phyloP scores from a whole-genome alignment of 768 basidiomycete genomes.

The Kwoniella newhampshirensis region DNA sequence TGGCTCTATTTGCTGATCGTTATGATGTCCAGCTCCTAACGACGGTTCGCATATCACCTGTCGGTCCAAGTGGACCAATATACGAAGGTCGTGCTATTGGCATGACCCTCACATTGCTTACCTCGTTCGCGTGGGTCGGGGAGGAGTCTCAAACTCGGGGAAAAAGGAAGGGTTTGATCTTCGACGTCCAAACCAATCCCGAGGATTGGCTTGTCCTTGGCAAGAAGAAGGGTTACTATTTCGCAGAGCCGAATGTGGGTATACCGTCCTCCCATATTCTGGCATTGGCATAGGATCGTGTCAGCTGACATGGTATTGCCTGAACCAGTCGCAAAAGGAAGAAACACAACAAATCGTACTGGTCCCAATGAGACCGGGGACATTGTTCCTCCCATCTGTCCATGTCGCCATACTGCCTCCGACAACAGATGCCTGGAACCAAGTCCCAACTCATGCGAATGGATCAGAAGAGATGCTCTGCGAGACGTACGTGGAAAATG shows the following conservation, averaged over 20 bases:
- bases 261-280: background rate
- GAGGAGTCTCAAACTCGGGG: background rate
- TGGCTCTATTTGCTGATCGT: conserved; percentile 50
- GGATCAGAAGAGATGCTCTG: conserved; percentile 43
- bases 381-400: conserved; percentile 73
- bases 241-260: conserved; percentile 62
- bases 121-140: conserved; percentile 75
- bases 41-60: conserved; percentile 46
- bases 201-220: conserved; percentile 87
- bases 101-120: conserved; percentile 65
- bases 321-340: conserved; percentile 60
- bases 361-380: conserved; percentile 83
- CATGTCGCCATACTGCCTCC: conserved; percentile 60
- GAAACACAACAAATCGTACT: conserved; percentile 64
- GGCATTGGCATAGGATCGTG: background rate
- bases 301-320: background rate
- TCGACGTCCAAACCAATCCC: conserved; percentile 72
- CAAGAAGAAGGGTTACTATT: conserved; percentile 77
- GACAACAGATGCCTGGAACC: background rate
- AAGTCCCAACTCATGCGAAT: conserved; percentile 59
- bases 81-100: conserved; percentile 88
- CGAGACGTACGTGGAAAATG: conserved; percentile 81
- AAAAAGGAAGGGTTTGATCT: conserved; percentile 59
- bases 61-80: conserved; percentile 55
- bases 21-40: conserved; percentile 55